phyloP scores from a whole-genome alignment of 768 basidiomycete species.

The Tylopilus balloui region DNA sequence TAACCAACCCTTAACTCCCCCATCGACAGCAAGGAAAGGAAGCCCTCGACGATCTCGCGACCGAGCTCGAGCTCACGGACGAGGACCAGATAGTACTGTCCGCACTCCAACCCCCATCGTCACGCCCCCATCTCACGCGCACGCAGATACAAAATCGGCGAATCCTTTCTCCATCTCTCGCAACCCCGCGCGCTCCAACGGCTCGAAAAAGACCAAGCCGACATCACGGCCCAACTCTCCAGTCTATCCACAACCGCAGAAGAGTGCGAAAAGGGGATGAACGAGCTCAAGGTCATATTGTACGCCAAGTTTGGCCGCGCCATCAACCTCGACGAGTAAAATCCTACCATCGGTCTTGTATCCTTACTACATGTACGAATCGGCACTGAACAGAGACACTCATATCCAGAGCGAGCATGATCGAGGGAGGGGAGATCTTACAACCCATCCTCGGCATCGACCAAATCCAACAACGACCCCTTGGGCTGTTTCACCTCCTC shows the following conservation, averaged over 20 bases:
- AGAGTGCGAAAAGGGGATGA: conserved; percentile 72
- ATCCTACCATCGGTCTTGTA: too few species aligned
- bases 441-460: conserved; percentile 38
- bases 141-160: conserved; percentile 84
- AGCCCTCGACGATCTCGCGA: conserved; percentile 82
- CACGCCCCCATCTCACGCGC: not conserved
- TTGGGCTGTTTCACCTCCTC: conserved; percentile 64
- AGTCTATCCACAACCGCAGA: conserved; percentile 48
- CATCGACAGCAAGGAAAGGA: conserved; percentile 83
- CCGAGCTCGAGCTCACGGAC: conserved; percentile 85
- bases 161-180: conserved; percentile 79
- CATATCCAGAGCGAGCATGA: not conserved
- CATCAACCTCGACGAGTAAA: conserved; percentile 86
- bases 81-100: conserved; percentile 79
- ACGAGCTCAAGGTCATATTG: conserved; percentile 68
- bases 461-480: conserved; percentile 57
- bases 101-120: conserved; percentile 34
- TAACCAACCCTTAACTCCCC: not conserved
- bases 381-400: too few species aligned
- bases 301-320: conserved; percentile 93
- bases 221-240: conserved; percentile 52
- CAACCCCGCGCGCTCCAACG: conserved; percentile 60
- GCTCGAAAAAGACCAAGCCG: conserved; percentile 64
- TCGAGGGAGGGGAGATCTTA: too few species aligned
- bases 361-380: not conserved